Percentiles rank a stretch among this genome's conserved stretches.
Conservation (phyloP, 2,329 filamentous ascomycete genomes). For the Pseudogymnoascus sp. region DNA sequence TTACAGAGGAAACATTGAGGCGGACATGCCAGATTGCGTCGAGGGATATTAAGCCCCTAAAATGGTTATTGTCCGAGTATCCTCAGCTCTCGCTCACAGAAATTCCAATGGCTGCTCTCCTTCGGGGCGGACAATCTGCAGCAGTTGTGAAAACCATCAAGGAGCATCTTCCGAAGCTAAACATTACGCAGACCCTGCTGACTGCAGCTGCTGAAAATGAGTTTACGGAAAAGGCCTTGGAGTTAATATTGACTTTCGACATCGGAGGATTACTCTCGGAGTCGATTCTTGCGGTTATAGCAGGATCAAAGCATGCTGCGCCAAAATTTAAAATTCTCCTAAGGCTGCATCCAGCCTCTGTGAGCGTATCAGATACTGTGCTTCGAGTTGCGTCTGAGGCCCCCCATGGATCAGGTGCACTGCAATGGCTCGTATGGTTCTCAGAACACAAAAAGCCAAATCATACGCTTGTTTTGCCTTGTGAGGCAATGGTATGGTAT, state of each 20-base stretch:
- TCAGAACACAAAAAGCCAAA: neutral
- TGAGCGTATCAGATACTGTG: neutral
- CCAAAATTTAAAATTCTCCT: neutral
- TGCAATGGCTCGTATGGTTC: neutral
- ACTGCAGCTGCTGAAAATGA: neutral
- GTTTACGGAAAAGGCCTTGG: neutral
- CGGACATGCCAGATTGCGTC: neutral
- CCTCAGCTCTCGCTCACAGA: neutral
- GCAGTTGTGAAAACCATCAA: neutral
- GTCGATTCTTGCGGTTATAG: neutral
- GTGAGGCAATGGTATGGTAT: neutral
- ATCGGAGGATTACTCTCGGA: neutral
- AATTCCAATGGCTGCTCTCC: neutral
- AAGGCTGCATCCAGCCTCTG: neutral
- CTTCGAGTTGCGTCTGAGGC: neutral
- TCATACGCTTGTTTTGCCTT: neutral
- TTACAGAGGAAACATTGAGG: neutral
- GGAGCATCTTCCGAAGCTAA: neutral
- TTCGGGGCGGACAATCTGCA: neutral
- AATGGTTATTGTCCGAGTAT: neutral
- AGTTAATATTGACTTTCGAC: neutral
- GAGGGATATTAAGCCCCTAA: neutral
- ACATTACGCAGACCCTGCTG: neutral
- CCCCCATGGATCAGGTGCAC: neutral
- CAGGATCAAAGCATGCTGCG: neutral